phyloP scores from a whole-genome alignment of 805 yeast species.

The Candida suzukii region DNA sequence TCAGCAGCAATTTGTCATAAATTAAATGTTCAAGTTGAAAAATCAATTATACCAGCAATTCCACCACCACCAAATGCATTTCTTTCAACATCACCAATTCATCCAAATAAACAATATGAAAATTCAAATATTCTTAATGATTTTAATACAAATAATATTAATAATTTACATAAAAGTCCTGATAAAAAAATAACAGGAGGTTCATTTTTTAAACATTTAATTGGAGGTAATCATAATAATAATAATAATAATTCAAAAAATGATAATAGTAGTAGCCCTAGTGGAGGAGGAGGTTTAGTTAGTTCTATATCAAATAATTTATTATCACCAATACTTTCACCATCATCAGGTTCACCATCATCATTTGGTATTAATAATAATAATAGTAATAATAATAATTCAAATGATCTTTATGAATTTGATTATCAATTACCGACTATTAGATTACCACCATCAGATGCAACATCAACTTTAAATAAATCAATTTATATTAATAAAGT shows the following conservation, averaged over 20 bases:
- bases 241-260: background rate
- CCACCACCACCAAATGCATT: conserved; percentile 24
- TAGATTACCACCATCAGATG: conserved; percentile 50
- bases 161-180: background rate
- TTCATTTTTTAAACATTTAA: background rate
- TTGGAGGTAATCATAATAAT: background rate
- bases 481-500: conserved; percentile 70
- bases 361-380: background rate
- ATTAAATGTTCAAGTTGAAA: conserved; percentile 33
- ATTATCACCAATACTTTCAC: background rate
- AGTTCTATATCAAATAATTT: background rate
- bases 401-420: conserved; percentile 24
- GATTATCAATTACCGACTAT: conserved; percentile 38
- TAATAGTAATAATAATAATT: background rate
- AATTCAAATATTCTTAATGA: background rate
- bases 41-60: conserved; percentile 19
- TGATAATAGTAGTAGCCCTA: background rate
- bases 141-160: background rate
- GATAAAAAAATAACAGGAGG: background rate
- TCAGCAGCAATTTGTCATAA: conserved; percentile 41
- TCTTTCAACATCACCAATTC: conserved; percentile 28
- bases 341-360: background rate
- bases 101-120: conserved; percentile 4
- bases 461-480: conserved; percentile 54
- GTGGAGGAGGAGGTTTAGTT: background rate